A percentile compares a stretch with the other conserved stretches of the same genome.
These are phyloP conservation scores for Bretschneidera sinensis DNA, from an alignment of 345 rosid species.

Conservation along the genomic window DNA sequence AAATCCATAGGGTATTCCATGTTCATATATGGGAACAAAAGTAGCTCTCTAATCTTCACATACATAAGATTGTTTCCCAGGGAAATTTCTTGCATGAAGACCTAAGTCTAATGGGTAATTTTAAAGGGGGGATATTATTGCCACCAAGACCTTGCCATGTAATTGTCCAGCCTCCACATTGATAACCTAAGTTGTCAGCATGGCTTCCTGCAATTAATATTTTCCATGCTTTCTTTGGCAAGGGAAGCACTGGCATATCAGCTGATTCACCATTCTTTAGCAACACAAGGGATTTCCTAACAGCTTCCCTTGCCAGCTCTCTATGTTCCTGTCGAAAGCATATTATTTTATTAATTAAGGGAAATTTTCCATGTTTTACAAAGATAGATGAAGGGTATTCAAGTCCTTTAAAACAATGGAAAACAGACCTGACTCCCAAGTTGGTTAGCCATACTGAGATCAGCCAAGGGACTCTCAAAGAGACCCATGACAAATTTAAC, in stretches of 20 bases:
- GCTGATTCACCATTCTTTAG: conserved; percentile 56
- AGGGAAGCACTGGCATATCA: conserved; percentile 40
- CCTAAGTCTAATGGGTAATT: neutral
- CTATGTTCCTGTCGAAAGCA: conserved; percentile 45
- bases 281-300: conserved; percentile 69
- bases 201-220: conserved; percentile 51
- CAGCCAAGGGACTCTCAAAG: conserved; percentile 66
- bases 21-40: too few species aligned
- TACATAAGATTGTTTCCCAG: too few species aligned
- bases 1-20: too few species aligned
- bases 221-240: conserved; percentile 39
- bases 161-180: conserved; percentile 63
- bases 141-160: conserved; percentile 51
- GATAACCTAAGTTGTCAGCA: conserved; percentile 48
- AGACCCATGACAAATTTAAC: conserved; percentile 71
- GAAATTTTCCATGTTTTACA: too few species aligned
- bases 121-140: conserved; percentile 30
- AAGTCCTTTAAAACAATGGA: neutral
- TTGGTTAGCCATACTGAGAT: conserved; percentile 35
- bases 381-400: conserved; percentile 14
- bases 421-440: conserved; percentile 60
- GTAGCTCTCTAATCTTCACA: too few species aligned
- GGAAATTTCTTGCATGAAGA: neutral
- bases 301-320: conserved; percentile 69
- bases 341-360: too few species aligned